A percentile compares a stretch with the other conserved stretches of the same genome.
phyloP scores from a whole-genome alignment of 495 filamentous ascomycete genomes.

The Talaromyces adpressus region DNA sequence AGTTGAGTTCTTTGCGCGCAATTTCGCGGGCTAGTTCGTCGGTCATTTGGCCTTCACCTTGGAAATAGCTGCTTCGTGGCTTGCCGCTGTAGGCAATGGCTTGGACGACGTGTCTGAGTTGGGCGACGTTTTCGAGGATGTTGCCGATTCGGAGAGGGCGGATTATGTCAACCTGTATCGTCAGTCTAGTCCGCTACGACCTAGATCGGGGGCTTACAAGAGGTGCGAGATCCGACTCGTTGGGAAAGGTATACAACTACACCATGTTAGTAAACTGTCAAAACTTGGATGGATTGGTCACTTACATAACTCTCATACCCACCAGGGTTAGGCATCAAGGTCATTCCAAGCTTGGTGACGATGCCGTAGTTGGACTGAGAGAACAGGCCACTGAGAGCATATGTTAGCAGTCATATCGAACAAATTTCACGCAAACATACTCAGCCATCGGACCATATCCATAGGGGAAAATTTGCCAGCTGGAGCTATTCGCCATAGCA shows the following conservation, averaged over 20 bases:
- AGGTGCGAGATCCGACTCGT: slow-evolving; percentile 43
- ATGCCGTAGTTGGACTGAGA: slow-evolving; percentile 52
- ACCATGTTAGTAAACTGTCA: not conserved
- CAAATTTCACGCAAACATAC: not conserved
- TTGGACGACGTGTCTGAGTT: slow-evolving; percentile 41
- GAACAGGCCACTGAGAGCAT: slow-evolving; percentile 36
- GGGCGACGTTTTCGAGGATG: slow-evolving; percentile 46
- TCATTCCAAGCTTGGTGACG: slow-evolving; percentile 54
- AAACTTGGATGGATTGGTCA: not conserved
- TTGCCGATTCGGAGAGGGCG: slow-evolving; percentile 41
- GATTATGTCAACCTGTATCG: slow-evolving; percentile 39
- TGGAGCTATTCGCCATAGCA: slow-evolving; percentile 18
- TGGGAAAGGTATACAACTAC: slow-evolving; percentile 45
- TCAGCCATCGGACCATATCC: slow-evolving; percentile 35
- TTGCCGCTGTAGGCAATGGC: slow-evolving; percentile 30
- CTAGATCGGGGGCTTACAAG: slow-evolving; percentile 8
- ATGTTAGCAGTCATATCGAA: slow-evolving; percentile 29
- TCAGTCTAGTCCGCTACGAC: not conserved
- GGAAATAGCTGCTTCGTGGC: slow-evolving; percentile 32
- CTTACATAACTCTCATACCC: slow-evolving; percentile 11
- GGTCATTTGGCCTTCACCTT: slow-evolving; percentile 23
- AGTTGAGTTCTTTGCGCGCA: slow-evolving; percentile 21
- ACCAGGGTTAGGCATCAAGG: slow-evolving; percentile 45
- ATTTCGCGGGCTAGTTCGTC: slow-evolving; percentile 24
- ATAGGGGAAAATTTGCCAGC: slow-evolving; percentile 14